Percentiles rank a stretch among this genome's conserved stretches.
phyloP scores from a whole-genome alignment of 2,329 filamentous ascomycete genomes.

The Aspergillus sp. region DNA sequence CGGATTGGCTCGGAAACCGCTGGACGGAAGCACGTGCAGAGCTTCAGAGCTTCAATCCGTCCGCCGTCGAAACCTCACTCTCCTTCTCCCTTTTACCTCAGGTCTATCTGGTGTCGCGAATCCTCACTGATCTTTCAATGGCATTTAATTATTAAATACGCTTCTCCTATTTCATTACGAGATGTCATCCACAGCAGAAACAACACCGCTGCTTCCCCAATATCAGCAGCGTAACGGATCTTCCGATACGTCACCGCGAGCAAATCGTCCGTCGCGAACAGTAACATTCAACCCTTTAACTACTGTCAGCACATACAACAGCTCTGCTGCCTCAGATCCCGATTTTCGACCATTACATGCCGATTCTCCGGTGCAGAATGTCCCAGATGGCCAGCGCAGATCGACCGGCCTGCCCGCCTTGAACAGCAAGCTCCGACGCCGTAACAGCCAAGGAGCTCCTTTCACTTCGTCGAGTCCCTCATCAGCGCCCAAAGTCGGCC shows the following conservation, averaged over 20 bases:
- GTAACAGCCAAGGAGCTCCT: slow-evolving; percentile 70
- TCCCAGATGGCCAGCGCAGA: slow-evolving; percentile 20
- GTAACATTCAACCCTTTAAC: slow-evolving; percentile 43
- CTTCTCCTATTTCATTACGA: slow-evolving; percentile 5
- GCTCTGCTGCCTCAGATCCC: slow-evolving; percentile 33
- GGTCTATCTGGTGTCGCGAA: background rate
- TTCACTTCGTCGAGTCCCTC: slow-evolving; percentile 35
- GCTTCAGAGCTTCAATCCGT: background rate
- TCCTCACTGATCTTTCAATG: slow-evolving; percentile 9
- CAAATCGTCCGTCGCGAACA: slow-evolving; percentile 32
- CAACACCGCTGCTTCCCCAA: slow-evolving; percentile 35
- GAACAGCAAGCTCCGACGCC: slow-evolving; percentile 77
- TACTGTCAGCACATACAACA: slow-evolving; percentile 38
- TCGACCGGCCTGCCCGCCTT: slow-evolving; percentile 65
- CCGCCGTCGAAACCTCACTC: background rate
- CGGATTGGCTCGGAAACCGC: background rate
- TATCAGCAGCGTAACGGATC: slow-evolving; percentile 19
- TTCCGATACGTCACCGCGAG: slow-evolving; percentile 32
- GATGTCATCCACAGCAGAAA: slow-evolving; percentile 35
- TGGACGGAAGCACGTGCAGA: slow-evolving; percentile 16
- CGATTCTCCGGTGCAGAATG: slow-evolving; percentile 28
- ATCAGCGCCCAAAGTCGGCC: slow-evolving; percentile 66
- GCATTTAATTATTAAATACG: slow-evolving; percentile 8
- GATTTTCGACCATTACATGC: slow-evolving; percentile 35
- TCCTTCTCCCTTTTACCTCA: background rate